A percentile compares a stretch with the other conserved stretches of the same genome.
Evolutionary conservation across 2,329 filamentous ascomycete species (phyloP).

Genomic region (Trichoderma pleuroti): DNA sequence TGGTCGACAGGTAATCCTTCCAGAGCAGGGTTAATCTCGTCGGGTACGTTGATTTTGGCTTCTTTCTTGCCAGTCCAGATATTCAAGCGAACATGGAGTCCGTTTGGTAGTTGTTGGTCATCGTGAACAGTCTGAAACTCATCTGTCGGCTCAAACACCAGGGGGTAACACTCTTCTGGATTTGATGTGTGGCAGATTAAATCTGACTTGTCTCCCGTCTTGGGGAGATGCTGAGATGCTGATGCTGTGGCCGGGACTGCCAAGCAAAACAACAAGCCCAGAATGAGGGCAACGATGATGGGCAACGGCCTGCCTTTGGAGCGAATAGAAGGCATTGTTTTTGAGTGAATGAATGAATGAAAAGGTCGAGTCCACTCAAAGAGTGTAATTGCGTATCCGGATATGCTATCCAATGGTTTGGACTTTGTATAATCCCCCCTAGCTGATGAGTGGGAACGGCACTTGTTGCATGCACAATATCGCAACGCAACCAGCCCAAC

Average conservation of each 20-base stretch:
- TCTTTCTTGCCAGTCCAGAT: slow-evolving; percentile 61
- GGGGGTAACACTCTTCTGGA: slow-evolving; percentile 61
- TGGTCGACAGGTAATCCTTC: slow-evolving; percentile 52
- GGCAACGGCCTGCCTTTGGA: slow-evolving; percentile 17
- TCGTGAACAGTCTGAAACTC: slow-evolving; percentile 61
- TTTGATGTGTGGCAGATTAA: slow-evolving; percentile 63
- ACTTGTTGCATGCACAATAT: background rate
- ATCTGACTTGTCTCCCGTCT: slow-evolving; percentile 32
- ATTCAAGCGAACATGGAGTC: slow-evolving; percentile 64
- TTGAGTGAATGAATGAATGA: background rate
- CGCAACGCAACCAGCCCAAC: background rate
- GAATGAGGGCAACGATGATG: slow-evolving; percentile 25
- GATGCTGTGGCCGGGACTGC: slow-evolving; percentile 27
- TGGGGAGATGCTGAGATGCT: slow-evolving; percentile 27
- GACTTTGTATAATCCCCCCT: background rate
- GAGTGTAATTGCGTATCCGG: background rate
- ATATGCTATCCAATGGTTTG: background rate
- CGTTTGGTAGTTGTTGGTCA: slow-evolving; percentile 62
- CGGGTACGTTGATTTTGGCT: slow-evolving; percentile 62
- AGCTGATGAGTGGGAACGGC: background rate
- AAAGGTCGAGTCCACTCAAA: too few relatives aligned
- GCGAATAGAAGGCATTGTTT: background rate
- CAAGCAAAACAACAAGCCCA: slow-evolving; percentile 31
- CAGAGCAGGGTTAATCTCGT: slow-evolving; percentile 45
- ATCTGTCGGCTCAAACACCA: slow-evolving; percentile 59